Evolutionary conservation across 202 grass and related monocot species (phyloP), one percentile per base, ranked within the genome.

Genomic region (Carex sylvatica): DNA sequence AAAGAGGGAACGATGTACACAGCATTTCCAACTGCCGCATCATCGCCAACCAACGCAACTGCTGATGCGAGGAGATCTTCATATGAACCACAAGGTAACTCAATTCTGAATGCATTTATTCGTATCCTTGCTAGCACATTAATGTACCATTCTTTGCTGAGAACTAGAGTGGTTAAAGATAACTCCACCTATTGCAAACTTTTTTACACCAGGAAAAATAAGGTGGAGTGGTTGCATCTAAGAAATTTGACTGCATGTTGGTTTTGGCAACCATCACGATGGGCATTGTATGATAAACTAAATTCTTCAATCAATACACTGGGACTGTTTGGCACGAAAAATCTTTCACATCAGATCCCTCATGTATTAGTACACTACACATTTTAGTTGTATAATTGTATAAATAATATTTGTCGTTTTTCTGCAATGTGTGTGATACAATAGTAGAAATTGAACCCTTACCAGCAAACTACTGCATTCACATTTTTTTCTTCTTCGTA

Each of bases 1-100:
- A 93, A 95, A 68, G 95, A 95, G 13, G 95, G 90, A 77, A 98
- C 84, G 85, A 98, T 91, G 68, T 98, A 98, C 80, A 95, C 84
- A 51, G 92, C 95, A 89, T 91, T 93, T 18, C 92, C 95, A 91
- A 97, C 90, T 67, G 95, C 89, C 24, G 59, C 69, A 90, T 97
- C 87, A 6, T 77, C 88, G 63, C 85, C 33, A 64, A 91, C 80
- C 6, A 83, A 93, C 31, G 88, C 86, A 82, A 81, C 81, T 26
- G 91, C 94, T 72, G 90, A 92, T 46, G 87, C 79, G 61, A 95
- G 49, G 73, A 98, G 85, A 88, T 95, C 87, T 81, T 95, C 91
- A 82, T 94, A 93, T 80, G 83, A 88, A 53, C 55, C 87, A 84
- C 88, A 74, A 84, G 90, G 66, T 83, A 98, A 93, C 68, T 98